Evolutionary conservation across 345 rosid genomes (phyloP), one percentile per base, ranked within the genome.

Genomic region (Draba incana): DNA sequence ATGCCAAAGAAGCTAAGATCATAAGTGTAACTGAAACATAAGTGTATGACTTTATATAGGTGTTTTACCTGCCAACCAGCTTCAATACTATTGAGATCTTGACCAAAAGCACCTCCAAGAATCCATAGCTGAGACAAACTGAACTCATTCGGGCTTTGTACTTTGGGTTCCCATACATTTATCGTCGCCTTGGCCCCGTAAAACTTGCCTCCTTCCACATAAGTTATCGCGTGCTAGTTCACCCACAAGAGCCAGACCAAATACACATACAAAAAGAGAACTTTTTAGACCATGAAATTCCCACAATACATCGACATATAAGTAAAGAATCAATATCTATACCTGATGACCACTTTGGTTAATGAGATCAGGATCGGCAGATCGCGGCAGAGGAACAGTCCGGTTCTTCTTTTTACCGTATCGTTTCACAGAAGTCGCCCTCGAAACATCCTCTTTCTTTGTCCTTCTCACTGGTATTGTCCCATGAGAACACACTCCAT

Each of bases 91-190:
- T 84, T 87, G 76, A 87, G 92, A 79, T 82, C 87, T 77, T 87
- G 82, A 55, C 89, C 89, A 72, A 85, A 84, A 55, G 86, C 74
- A 63, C 92, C 87, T 47, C 92, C 92, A 59, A 87, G 66, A 61
- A 87, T 79, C 92, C 92, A 87, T 33, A 87, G 66, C 78, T 87
- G 92, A 65, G 92, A 87, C 65, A 87, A 64, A 77, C 92, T 87
- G 74, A 87, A 87, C 66, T 87, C 92, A 76, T 83, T 83, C 37
- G 86, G 57, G 67, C 66, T 83, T 46, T 84, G 87, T 27, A 84
- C 83, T 75, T 81, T 84, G 14, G 92, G 92, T 76, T 85, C 85
- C 92, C 89, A 87, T 7, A 87, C 92, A 48, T 87, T 87, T 49
- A 87, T 81, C 12, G 86, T 83, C 50, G 85, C 92, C 71, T 82